A percentile compares a stretch with the other conserved stretches of the same genome.
Evolutionary conservation across 306 rosid genomes (phyloP).

Genomic region (Cucumis hystrix): DNA sequence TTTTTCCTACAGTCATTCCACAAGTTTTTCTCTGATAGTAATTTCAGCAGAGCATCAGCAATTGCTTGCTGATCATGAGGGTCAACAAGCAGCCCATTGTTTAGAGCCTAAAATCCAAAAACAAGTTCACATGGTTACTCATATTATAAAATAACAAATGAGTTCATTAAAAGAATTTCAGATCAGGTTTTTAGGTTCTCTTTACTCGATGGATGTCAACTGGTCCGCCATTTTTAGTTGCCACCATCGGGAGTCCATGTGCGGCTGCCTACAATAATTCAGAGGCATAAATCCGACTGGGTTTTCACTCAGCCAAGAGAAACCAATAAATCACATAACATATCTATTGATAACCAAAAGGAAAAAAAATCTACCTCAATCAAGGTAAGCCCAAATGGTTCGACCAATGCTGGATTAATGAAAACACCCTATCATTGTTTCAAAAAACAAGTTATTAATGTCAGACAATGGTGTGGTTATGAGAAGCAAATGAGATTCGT

Average conservation of each 20-base stretch:
- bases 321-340: background rate
- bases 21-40: slow-evolving; percentile 47
- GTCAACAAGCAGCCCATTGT: slow-evolving; percentile 63
- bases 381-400: slow-evolving; percentile 86
- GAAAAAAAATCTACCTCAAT: slow-evolving; percentile 54
- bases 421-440: slow-evolving; percentile 66
- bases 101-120: slow-evolving; percentile 28
- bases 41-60: slow-evolving; percentile 47
- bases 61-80: slow-evolving; percentile 58
- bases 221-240: slow-evolving; percentile 88
- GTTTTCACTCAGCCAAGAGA: background rate
- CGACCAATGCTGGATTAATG: slow-evolving; percentile 88
- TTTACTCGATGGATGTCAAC: slow-evolving; percentile 78
- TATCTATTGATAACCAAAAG: background rate
- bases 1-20: slow-evolving; percentile 59
- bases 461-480: background rate
- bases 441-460: slow-evolving; percentile 10
- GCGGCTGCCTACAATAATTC: slow-evolving; percentile 66
- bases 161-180: background rate
- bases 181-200: background rate
- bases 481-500: background rate
- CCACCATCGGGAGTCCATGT: slow-evolving; percentile 90
- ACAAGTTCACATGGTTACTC: background rate
- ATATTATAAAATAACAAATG: background rate
- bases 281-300: background rate